Evolutionary conservation across 2,329 filamentous ascomycete genomes (phyloP).

Genomic region (Paecilomyces fulvus): DNA sequence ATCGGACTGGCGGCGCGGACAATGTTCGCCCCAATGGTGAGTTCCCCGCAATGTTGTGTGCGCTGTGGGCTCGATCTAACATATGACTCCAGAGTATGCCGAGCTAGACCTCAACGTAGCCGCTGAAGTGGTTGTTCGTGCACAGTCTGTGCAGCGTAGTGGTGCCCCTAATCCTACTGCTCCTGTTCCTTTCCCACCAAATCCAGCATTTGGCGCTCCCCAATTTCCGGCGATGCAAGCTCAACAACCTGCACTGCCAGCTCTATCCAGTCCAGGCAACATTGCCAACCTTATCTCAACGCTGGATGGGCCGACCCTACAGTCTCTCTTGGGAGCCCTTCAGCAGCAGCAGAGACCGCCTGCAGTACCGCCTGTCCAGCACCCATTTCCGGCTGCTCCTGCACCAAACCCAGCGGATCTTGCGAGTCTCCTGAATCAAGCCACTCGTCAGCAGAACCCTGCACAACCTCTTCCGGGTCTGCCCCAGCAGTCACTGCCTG

Average conservation of each 20-base stretch:
- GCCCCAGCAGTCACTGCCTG: constrained; percentile 18
- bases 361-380: constrained; percentile 25
- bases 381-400: constrained; percentile 24
- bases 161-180: constrained; percentile 21
- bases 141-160: constrained; percentile 29
- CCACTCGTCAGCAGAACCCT: constrained; percentile 25
- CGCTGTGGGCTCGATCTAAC: constrained; percentile 8
- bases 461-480: constrained; percentile 19
- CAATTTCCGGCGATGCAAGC: constrained; percentile 21
- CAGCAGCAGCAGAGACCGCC: constrained; percentile 37
- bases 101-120: constrained; percentile 71
- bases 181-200: constrained; percentile 19
- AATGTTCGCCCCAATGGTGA: constrained; percentile 70
- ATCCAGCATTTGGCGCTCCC: constrained; percentile 29
- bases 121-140: constrained; percentile 69
- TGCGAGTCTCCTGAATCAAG: constrained; percentile 32
- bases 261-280: constrained; percentile 38
- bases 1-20: constrained; percentile 63
- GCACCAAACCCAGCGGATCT: constrained; percentile 30
- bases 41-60: neutral
- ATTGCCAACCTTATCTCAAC: constrained; percentile 58
- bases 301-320: constrained; percentile 61
- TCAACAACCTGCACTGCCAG: constrained; percentile 24
- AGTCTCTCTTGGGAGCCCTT: constrained; percentile 59
- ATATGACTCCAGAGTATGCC: constrained; percentile 56